Percentiles rank a stretch among this genome's conserved stretches.
These are phyloP conservation scores for Vanderwaltozyma tropicalis DNA, from an alignment of 805 yeast genomes.

Conservation along the genomic window DNA sequence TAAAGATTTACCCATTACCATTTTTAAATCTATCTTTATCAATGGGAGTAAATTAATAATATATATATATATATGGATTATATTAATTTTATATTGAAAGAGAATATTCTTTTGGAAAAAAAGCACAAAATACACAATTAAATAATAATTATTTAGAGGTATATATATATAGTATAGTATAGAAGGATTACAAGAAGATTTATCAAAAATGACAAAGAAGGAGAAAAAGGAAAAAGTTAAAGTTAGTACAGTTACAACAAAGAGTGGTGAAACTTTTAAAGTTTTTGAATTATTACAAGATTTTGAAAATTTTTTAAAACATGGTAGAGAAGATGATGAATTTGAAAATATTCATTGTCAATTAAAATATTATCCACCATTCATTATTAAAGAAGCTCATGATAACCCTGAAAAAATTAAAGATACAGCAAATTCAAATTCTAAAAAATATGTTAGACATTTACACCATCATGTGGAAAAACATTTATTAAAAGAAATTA, in stretches of 20 bases:
- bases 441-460: slow-evolving; percentile 61
- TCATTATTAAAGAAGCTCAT: slow-evolving; percentile 54
- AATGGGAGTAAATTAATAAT: too few species aligned
- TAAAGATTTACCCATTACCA: too few species aligned
- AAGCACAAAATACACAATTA: too few species aligned
- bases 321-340: slow-evolving; percentile 70
- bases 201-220: slow-evolving; percentile 21
- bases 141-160: too few species aligned
- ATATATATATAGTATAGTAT: too few species aligned
- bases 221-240: slow-evolving; percentile 22
- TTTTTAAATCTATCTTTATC: too few species aligned
- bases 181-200: too few species aligned
- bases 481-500: slow-evolving; percentile 59
- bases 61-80: too few species aligned
- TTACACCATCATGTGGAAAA: slow-evolving; percentile 66
- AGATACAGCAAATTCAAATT: slow-evolving; percentile 61
- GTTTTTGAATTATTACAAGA: slow-evolving; percentile 52
- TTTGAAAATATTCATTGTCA: slow-evolving; percentile 60
- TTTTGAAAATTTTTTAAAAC: slow-evolving; percentile 55
- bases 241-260: slow-evolving; percentile 19
- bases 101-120: too few species aligned
- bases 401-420: slow-evolving; percentile 62
- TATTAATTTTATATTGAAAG: too few species aligned
- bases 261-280: slow-evolving; percentile 23
- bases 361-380: slow-evolving; percentile 62